A percentile compares a stretch with the other conserved stretches of the same genome.
Conservation (phyloP, 108 stramenopile genomes). For the Asterionellopsis glacialis region DNA sequence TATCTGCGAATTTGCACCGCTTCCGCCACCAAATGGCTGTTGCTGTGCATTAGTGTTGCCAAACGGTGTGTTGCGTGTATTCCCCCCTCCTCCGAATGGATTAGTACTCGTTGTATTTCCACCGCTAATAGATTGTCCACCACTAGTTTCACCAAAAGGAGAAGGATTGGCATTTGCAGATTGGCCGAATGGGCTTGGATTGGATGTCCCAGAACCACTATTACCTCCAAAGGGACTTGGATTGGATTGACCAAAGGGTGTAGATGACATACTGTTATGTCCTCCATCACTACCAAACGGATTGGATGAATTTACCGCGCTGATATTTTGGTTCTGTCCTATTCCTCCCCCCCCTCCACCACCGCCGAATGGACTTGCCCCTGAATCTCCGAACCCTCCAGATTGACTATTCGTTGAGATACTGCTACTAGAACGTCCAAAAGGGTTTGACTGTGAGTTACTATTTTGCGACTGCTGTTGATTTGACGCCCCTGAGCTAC, state of each 20-base stretch:
- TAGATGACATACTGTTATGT: background rate
- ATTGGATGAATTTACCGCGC: no score
- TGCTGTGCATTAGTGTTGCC: background rate
- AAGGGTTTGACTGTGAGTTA: no score
- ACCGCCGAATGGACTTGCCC: background rate
- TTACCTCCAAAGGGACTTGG: background rate
- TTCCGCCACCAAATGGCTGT: conserved; percentile 12
- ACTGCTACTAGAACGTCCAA: conserved; percentile 1
- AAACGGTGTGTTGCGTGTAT: background rate
- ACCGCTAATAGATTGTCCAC: conserved; percentile 13
- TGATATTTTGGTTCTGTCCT: no score
- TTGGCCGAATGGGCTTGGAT: conserved; percentile 7
- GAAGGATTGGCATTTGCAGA: conserved; percentile 9
- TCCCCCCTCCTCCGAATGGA: no score
- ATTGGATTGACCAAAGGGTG: background rate
- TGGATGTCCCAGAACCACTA: no score
- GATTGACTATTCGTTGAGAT: conserved; percentile 1
- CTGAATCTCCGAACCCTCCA: no score
- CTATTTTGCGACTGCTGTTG: no score
- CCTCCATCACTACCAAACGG: background rate
- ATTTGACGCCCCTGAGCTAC: no score
- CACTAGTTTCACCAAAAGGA: conserved; percentile 17
- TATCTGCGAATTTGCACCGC: conserved; percentile 8
- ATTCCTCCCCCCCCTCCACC: no score
- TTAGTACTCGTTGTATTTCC: background rate